A percentile compares a stretch with the other conserved stretches of the same genome.
Conservation (phyloP, 1,139 yeast species). For the Neolecta irregularis region DNA sequence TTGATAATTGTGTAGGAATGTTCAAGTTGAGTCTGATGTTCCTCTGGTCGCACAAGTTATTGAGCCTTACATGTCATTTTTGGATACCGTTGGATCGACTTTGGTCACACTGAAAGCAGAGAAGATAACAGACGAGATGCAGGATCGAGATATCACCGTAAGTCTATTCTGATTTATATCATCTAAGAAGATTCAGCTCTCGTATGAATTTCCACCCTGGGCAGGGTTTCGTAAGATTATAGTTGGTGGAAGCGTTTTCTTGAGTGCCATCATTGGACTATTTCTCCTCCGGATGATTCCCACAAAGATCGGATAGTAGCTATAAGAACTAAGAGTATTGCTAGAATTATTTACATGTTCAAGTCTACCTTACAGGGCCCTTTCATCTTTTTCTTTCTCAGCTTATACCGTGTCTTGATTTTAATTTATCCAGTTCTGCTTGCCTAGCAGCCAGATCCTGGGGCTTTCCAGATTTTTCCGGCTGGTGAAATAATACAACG, state of each 20-base stretch:
- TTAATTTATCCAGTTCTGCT: slow-evolving; percentile 8
- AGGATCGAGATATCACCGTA: slow-evolving; percentile 36
- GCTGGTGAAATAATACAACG: slow-evolving; percentile 28
- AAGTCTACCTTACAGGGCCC: too few species aligned
- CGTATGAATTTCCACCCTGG: background rate
- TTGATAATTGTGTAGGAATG: slow-evolving; percentile 2
- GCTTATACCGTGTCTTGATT: slow-evolving; percentile 7
- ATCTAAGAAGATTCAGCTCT: slow-evolving; percentile 1
- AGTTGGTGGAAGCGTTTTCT: too few species aligned
- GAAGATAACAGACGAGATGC: slow-evolving; percentile 58
- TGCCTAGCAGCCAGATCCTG: slow-evolving; percentile 10
- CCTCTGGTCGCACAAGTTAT: slow-evolving; percentile 34
- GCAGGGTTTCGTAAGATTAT: slow-evolving; percentile 1
- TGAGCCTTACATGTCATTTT: slow-evolving; percentile 32
- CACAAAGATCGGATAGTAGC: too few species aligned
- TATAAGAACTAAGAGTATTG: too few species aligned
- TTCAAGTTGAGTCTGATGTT: slow-evolving; percentile 23
- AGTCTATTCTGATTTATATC: slow-evolving; percentile 1
- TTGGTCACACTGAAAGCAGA: slow-evolving; percentile 48
- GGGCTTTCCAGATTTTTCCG: slow-evolving; percentile 12
- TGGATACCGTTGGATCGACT: slow-evolving; percentile 74
- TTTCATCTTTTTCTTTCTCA: too few species aligned
- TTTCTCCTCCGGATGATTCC: too few species aligned
- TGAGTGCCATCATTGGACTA: background rate
- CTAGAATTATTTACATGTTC: too few species aligned